phyloP scores from a whole-genome alignment of 208 protist species.

The Porcisia deanei region DNA sequence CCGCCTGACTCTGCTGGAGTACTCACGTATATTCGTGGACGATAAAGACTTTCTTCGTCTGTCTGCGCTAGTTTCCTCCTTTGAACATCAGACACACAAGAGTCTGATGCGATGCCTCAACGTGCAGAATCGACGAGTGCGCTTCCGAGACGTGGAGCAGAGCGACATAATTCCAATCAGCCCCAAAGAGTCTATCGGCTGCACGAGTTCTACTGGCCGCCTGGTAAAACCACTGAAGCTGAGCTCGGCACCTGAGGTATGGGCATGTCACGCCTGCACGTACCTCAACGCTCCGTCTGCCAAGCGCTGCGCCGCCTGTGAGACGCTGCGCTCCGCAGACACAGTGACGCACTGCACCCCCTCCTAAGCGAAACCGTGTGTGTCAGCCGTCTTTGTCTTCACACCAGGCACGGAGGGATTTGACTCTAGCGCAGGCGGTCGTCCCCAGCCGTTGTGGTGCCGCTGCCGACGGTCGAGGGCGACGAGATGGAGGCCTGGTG shows the following conservation, averaged over 20 bases:
- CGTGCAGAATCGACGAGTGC: conserved; percentile 64
- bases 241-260: conserved; percentile 49
- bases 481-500: neutral
- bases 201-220: conserved; percentile 13
- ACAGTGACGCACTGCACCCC: conserved; percentile 8
- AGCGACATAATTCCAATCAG: conserved; percentile 74
- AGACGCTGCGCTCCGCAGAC: conserved; percentile 36
- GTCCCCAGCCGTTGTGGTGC: neutral
- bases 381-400: conserved; percentile 3
- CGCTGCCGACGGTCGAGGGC: neutral
- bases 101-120: conserved; percentile 81
- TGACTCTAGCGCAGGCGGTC: neutral
- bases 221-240: conserved; percentile 31
- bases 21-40: conserved; percentile 86
- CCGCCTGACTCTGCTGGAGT: conserved; percentile 81
- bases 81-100: conserved; percentile 67
- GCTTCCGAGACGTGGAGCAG: conserved; percentile 52
- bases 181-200: conserved; percentile 41
- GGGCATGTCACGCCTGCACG: conserved; percentile 76
- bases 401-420: neutral
- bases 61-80: conserved; percentile 44
- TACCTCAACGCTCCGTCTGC: conserved; percentile 64
- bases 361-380: conserved; percentile 4
- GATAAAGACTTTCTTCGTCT: conserved; percentile 61
- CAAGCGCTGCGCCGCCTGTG: conserved; percentile 60